Conservation (phyloP, 805 yeast species). For the Sungouiella thailandica region DNA sequence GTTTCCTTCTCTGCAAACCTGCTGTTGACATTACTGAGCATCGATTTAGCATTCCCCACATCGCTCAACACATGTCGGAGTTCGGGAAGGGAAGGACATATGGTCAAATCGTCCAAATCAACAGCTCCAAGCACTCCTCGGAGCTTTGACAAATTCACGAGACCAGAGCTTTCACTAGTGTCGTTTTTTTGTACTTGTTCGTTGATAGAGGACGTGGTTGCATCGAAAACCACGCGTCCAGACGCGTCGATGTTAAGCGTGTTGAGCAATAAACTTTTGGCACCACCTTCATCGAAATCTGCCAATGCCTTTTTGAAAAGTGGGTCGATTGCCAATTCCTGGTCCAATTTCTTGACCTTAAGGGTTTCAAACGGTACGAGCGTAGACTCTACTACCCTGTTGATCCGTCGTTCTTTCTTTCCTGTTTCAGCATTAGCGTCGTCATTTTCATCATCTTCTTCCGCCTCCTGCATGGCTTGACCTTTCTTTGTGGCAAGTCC, state of each 20-base stretch:
- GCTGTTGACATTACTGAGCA: slow-evolving; percentile 37
- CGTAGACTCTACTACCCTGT: slow-evolving; percentile 19
- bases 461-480: slow-evolving; percentile 22
- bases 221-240: slow-evolving; percentile 64
- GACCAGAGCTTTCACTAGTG: slow-evolving; percentile 4
- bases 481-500: slow-evolving; percentile 49
- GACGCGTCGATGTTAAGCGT: slow-evolving; percentile 50
- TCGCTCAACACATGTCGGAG: slow-evolving; percentile 56
- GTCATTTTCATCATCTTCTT: slow-evolving; percentile 21
- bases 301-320: slow-evolving; percentile 69
- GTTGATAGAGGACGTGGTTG: slow-evolving; percentile 33
- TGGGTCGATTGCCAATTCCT: slow-evolving; percentile 66
- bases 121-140: slow-evolving; percentile 18
- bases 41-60: slow-evolving; percentile 45
- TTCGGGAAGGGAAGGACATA: slow-evolving; percentile 71
- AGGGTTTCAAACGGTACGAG: slow-evolving; percentile 41
- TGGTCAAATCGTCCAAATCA: slow-evolving; percentile 24
- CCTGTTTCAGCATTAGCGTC: slow-evolving; percentile 17
- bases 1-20: slow-evolving; percentile 18
- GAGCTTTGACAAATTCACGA: slow-evolving; percentile 17
- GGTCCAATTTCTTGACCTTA: slow-evolving; percentile 52
- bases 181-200: background rate
- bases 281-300: slow-evolving; percentile 81
- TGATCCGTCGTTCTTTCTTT: slow-evolving; percentile 12
- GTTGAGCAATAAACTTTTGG: slow-evolving; percentile 62